phyloP scores from a whole-genome alignment of 257 asterid species.

The Pogostemon cablin region DNA sequence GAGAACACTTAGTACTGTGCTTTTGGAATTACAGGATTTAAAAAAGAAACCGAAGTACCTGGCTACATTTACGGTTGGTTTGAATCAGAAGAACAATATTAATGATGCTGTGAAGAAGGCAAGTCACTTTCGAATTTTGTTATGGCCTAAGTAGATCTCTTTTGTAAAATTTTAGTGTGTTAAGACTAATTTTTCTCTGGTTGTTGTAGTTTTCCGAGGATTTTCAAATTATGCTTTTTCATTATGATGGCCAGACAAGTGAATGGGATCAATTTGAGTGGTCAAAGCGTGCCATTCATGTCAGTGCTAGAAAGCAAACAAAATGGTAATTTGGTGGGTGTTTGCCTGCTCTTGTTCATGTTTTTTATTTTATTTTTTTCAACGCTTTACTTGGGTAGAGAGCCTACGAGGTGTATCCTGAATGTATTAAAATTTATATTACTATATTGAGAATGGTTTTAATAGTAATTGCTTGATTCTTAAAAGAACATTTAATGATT shows the following conservation, averaged over 20 bases:
- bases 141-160: constrained; percentile 5
- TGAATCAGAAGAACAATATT: constrained; percentile 71
- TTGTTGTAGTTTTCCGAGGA: constrained; percentile 81
- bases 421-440: constrained; percentile 9
- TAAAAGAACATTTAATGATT: constrained; percentile 13
- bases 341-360: constrained; percentile 22
- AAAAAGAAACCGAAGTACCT: constrained; percentile 87
- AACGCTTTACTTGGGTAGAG: constrained; percentile 13
- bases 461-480: neutral
- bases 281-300: constrained; percentile 89
- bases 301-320: constrained; percentile 89
- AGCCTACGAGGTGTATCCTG: constrained; percentile 5
- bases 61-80: constrained; percentile 93
- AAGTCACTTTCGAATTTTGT: constrained; percentile 28
- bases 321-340: constrained; percentile 64
- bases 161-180: constrained; percentile 19
- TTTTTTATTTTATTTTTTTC: constrained; percentile 25
- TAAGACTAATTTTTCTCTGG: constrained; percentile 31
- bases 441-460: constrained; percentile 14
- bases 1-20: constrained; percentile 29
- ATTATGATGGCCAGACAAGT: constrained; percentile 90
- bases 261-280: constrained; percentile 99
- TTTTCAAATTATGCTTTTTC: constrained; percentile 95
- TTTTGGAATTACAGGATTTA: constrained; percentile 75
- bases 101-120: constrained; percentile 94